phyloP scores from a whole-genome alignment of 148 eudicot genomes.

The Rhododendron williamsianum region DNA sequence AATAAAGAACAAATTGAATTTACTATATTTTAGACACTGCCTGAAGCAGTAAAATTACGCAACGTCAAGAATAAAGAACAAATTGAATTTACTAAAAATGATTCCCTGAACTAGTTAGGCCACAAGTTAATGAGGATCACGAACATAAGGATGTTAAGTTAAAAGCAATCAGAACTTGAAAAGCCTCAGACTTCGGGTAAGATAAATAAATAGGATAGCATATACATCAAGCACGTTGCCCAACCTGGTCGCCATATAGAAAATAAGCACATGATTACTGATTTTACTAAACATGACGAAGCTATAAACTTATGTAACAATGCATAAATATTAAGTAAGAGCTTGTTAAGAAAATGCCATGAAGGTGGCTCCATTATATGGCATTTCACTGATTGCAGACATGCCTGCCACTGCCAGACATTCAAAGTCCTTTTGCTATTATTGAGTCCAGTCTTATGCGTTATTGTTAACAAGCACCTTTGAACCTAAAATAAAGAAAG shows the following conservation, averaged over 20 bases:
- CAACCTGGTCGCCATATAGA: neutral
- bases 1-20: neutral
- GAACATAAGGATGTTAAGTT: neutral
- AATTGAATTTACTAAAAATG: neutral
- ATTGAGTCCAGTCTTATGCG: neutral
- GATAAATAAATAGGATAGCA: neutral
- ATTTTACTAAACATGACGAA: neutral
- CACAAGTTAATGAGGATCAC: neutral
- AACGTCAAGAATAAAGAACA: neutral
- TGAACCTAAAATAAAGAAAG: neutral
- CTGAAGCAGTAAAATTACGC: slow-evolving; percentile 18
- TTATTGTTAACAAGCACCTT: neutral
- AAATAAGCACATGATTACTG: neutral
- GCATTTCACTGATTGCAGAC: neutral
- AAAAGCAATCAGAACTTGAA: neutral
- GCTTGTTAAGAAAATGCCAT: neutral
- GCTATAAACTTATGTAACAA: neutral
- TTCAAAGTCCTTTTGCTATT: neutral
- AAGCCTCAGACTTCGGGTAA: neutral
- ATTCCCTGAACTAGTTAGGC: neutral
- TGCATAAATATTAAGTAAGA: neutral
- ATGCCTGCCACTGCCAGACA: neutral
- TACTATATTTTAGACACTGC: slow-evolving; percentile 42
- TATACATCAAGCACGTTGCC: neutral
- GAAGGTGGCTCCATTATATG: neutral